phyloP scores from a whole-genome alignment of 495 filamentous ascomycete genomes.

The Penicillium ucsense region DNA sequence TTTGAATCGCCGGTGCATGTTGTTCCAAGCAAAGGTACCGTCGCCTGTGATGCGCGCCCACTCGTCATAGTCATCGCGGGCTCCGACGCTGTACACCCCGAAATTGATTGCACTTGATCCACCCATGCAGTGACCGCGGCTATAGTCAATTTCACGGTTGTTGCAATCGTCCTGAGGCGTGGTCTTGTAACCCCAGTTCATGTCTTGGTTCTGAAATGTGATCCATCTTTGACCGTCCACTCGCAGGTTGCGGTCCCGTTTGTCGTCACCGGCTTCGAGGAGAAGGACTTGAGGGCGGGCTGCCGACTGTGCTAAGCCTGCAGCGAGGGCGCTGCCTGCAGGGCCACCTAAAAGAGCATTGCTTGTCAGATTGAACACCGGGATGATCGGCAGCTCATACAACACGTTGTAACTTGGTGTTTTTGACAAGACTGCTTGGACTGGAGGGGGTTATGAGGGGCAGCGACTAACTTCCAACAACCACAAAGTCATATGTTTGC shows the following conservation, averaged over 20 bases:
- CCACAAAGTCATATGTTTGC: too few species aligned
- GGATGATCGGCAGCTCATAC: too few species aligned
- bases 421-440: too few species aligned
- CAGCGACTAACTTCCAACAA: too few species aligned
- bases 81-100: conserved; percentile 42
- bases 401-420: too few species aligned
- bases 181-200: conserved; percentile 51
- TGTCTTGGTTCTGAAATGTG: conserved; percentile 31
- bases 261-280: conserved; percentile 43
- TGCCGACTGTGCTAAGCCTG: conserved; percentile 30
- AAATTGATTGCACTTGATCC: conserved; percentile 54
- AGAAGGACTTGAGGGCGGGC: conserved; percentile 39
- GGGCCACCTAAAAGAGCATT: conserved; percentile 32
- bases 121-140: conserved; percentile 47
- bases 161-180: conserved; percentile 37
- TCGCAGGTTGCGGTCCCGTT: conserved; percentile 33
- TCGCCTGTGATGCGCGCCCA: conserved; percentile 29
- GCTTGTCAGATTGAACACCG: too few species aligned
- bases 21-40: conserved; percentile 35
- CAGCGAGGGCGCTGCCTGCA: conserved; percentile 37
- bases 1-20: conserved; percentile 33
- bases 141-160: conserved; percentile 40
- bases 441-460: too few species aligned
- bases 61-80: conserved; percentile 47
- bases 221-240: conserved; percentile 40